Evolutionary conservation across 768 basidiomycete genomes (phyloP), one percentile per base, ranked within the genome.

Genomic region (Suillus subluteus): DNA sequence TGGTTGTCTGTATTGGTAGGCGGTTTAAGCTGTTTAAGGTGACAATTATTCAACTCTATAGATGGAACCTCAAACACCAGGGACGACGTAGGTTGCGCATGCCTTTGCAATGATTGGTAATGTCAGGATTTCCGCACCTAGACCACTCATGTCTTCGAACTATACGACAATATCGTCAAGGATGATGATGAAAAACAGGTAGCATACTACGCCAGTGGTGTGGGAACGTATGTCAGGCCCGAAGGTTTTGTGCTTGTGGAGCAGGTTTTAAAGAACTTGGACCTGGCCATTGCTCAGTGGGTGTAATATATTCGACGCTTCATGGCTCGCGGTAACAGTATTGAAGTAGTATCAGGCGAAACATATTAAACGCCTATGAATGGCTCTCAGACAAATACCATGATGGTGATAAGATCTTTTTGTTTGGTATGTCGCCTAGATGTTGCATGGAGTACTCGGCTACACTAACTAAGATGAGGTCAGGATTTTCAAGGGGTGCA

Each of bases 61-160:
- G 55, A 56, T 56, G 55, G 55, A 35, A 56, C 55, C 35, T 56
- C 55, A 21, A 56, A 56, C 11, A 56, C 30, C 11, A n/a, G 11
- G 1, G 18, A 21, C 9, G 32, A 56, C 8, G 32, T 56, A 56
- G 11, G 55, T 56, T 32, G 55, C 5, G 54, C 32, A 35, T 56
- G 6, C 55, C 55, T 56, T 56, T 35, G 55, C 55, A 21, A 56
- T 35, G 11, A 21, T 6, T 21, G 1, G 32, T 56, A 32, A 56
- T 21, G 21, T 56, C 54, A 56, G 11, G 18, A 74, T 43, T 12
- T 35, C 15, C 15, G n/a, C 38, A 30, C 23, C 13, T 64, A 82
- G 81, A 79, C 79, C 48, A 79, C 78, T 63, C 78, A 81, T 41
- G 71, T 82, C n/a, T 70, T 81, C n/a, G 77, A 80, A 62, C 61